Evolutionary conservation across 805 yeast species (phyloP), one percentile per base, ranked within the genome.

Genomic region (Wickerhamomyces bovis): DNA sequence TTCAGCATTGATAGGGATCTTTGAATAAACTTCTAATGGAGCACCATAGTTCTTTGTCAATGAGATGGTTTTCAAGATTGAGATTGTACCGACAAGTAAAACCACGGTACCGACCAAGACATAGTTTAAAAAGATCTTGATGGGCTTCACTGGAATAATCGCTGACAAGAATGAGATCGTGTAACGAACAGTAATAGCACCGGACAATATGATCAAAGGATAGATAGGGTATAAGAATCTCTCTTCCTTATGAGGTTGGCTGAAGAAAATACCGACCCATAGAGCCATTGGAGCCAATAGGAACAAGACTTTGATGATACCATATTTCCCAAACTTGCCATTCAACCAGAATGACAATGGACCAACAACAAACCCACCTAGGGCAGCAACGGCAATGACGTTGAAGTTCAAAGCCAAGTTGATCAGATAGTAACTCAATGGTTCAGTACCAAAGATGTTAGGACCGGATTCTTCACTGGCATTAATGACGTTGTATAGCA

Each of bases 181-280:
- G 35, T 56, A 57, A 28, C 48, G 63, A 8, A 67, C 57, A 3
- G 77, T 67, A 4, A 84, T 55, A 0, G 92, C 77, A 4, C 88
- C 89, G 40, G 80, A 72, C 19, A 86, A 53, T 4, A 78, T 66
- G 20, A 92, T 71, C 44, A 84, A 69, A 12, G 89, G 84, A 61
- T 90, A 92, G 0, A 87, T 73, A 15, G 96, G 96, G 57, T 89
- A 92, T 53, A 92, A 63, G 61, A 92, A 92, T 50, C 97, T 72
- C 63, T 92, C 98, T 61, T 90, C 97, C 62, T 90, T 90, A 62
- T 90, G 97, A 4, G 96, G 94, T 58, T 89, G 97, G 6, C 68
- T 50, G 50, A 73, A 70, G 60, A 92, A 88, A 4, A 89, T 73
- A 0, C 63, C 66, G 15, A 74, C 58, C 97, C 97, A 92, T 0